Evolutionary conservation across 2,329 filamentous ascomycete species (phyloP).

Genomic region (Pseudogymnoascus sp.): DNA sequence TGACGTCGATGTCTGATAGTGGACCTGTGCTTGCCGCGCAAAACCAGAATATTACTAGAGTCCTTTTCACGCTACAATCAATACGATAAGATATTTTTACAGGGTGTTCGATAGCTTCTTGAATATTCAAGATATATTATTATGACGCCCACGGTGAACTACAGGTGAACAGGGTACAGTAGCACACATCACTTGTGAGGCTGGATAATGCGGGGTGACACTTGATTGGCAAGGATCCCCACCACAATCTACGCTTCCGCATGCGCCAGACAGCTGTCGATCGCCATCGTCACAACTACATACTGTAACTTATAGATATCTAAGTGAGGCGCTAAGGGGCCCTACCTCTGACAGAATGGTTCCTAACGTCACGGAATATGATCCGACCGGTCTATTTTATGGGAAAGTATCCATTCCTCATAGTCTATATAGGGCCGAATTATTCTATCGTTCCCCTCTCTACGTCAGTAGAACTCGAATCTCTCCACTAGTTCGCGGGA

Average conservation of each 20-base stretch:
- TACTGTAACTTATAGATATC: not conserved
- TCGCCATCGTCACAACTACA: slow-evolving; percentile 3
- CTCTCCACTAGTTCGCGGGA: slow-evolving; percentile 30
- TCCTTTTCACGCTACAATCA: not conserved
- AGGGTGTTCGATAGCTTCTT: not conserved
- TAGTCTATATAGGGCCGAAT: not conserved
- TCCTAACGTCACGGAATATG: not conserved
- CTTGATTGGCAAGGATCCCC: slow-evolving; percentile 4
- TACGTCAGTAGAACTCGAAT: slow-evolving; percentile 30
- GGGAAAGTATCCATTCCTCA: not conserved
- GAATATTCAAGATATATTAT: not conserved
- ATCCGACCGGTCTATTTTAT: not conserved
- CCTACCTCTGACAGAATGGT: not conserved
- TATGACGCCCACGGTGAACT: slow-evolving; percentile 1
- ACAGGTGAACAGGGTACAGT: not conserved
- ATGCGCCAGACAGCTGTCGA: slow-evolving; percentile 5
- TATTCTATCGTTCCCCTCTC: not conserved
- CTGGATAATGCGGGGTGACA: slow-evolving; percentile 1
- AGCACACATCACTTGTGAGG: not conserved
- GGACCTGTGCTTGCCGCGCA: slow-evolving; percentile 5
- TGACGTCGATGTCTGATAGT: slow-evolving; percentile 4
- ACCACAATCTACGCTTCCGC: slow-evolving; percentile 3
- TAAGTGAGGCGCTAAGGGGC: not conserved
- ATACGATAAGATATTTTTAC: not conserved
- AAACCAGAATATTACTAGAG: slow-evolving; percentile 5